These are phyloP conservation scores for Gorgonomyces haynaldii DNA, from an alignment of 192 early-diverging fungal species.

Conservation along the genomic window DNA sequence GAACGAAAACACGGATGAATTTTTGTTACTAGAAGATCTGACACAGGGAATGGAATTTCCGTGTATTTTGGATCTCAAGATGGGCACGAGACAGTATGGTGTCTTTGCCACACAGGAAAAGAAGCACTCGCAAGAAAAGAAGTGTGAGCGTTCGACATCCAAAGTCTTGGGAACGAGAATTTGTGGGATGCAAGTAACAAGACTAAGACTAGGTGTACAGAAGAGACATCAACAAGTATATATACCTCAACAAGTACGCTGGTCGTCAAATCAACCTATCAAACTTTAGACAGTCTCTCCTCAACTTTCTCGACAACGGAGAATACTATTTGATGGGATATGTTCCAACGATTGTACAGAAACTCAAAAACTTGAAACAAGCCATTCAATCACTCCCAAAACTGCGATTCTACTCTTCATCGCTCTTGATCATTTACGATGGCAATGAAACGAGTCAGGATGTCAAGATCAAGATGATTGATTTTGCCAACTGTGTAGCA, in stretches of 20 bases:
- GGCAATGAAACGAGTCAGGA: slow-evolving; percentile 36
- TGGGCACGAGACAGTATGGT: slow-evolving; percentile 96
- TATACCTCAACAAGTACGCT: slow-evolving; percentile 93
- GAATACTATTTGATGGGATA: slow-evolving; percentile 55
- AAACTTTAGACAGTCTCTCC: slow-evolving; percentile 65
- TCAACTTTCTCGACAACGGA: slow-evolving; percentile 82
- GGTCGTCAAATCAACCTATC: slow-evolving; percentile 72
- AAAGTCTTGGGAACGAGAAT: slow-evolving; percentile 85
- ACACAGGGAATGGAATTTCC: slow-evolving; percentile 80
- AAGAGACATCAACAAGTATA: slow-evolving; percentile 50
- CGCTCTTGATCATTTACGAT: slow-evolving; percentile 87
- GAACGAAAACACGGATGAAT: slow-evolving; percentile 52
- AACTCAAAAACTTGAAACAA: slow-evolving; percentile 59
- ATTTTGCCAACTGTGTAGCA: slow-evolving; percentile 86
- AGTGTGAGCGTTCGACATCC: slow-evolving; percentile 88
- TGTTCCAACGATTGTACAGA: slow-evolving; percentile 70
- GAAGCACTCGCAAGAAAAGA: slow-evolving; percentile 73
- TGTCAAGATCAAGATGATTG: slow-evolving; percentile 86
- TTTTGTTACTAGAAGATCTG: slow-evolving; percentile 87
- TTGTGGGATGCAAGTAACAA: slow-evolving; percentile 89
- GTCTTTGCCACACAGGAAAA: slow-evolving; percentile 77
- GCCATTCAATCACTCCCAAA: slow-evolving; percentile 64
- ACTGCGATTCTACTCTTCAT: slow-evolving; percentile 85
- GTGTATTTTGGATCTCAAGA: slow-evolving; percentile 95
- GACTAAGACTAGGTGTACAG: slow-evolving; percentile 68